A percentile compares a stretch with the other conserved stretches of the same genome.
phyloP scores from a whole-genome alignment of 2,329 filamentous ascomycete genomes.

The Diaporthe caulivora region DNA sequence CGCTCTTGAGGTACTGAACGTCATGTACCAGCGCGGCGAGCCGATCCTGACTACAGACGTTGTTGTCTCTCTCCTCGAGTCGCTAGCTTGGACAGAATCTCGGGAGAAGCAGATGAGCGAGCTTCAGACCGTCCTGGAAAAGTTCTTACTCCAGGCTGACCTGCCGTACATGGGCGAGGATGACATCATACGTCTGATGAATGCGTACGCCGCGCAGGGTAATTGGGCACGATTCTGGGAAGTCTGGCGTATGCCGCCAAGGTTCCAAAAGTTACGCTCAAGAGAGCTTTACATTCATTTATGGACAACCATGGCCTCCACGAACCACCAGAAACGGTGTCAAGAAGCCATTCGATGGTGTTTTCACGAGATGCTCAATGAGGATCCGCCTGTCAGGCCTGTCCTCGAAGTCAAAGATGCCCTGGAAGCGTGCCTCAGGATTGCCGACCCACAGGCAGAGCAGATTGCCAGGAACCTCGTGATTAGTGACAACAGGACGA shows the following conservation, averaged over 20 bases:
- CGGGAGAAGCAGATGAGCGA: conserved; percentile 51
- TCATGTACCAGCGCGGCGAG: conserved; percentile 60
- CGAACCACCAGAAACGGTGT: conserved; percentile 57
- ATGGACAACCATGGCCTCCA: conserved; percentile 62
- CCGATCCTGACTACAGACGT: conserved; percentile 59
- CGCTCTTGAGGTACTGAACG: conserved; percentile 58
- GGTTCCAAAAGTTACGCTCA: conserved; percentile 61
- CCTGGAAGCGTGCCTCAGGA: conserved; percentile 65
- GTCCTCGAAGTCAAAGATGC: conserved; percentile 58
- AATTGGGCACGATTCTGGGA: conserved; percentile 73
- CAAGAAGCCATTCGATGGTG: conserved; percentile 63
- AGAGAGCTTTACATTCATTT: conserved; percentile 67
- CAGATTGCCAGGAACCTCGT: conserved; percentile 45
- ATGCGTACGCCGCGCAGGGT: conserved; percentile 57
- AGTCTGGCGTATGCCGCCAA: conserved; percentile 67
- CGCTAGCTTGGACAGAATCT: conserved; percentile 49
- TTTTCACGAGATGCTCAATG: conserved; percentile 70
- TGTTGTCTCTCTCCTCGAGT: conserved; percentile 62
- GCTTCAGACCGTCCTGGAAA: conserved; percentile 59
- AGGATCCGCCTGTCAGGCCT: conserved; percentile 62
- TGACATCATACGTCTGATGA: conserved; percentile 57
- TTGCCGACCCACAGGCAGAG: conserved; percentile 66
- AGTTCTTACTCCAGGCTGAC: conserved; percentile 54
- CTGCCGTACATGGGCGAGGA: conserved; percentile 53
- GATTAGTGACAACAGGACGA: conserved; percentile 30